Evolutionary conservation across 2,329 filamentous ascomycete species (phyloP).

Genomic region (Pseudogymnoascus sp.): DNA sequence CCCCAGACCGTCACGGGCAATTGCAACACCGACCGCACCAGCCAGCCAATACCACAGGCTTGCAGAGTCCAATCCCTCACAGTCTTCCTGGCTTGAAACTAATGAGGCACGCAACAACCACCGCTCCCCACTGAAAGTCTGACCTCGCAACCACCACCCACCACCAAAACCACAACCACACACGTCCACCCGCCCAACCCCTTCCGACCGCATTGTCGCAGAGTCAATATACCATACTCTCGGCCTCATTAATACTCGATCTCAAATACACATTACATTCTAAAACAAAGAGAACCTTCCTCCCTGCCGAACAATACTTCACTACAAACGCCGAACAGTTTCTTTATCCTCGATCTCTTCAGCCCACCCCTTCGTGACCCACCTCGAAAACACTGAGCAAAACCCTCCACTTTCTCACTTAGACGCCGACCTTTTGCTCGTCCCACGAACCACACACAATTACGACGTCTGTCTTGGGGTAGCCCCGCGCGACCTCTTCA

Average conservation of each 20-base stretch:
- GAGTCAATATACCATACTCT: conserved; percentile 19
- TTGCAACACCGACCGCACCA: neutral
- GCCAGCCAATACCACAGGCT: neutral
- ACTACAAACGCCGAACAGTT: neutral
- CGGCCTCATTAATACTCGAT: conserved; percentile 32
- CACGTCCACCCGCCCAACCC: neutral
- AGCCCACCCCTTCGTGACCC: neutral
- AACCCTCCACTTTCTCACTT: conserved; percentile 26
- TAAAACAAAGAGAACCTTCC: neutral
- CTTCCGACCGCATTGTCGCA: conserved; percentile 21
- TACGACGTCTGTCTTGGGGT: neutral
- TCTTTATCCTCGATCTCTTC: neutral
- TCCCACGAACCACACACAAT: conserved; percentile 7
- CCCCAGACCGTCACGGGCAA: neutral
- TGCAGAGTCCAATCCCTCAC: neutral
- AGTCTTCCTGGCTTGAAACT: neutral
- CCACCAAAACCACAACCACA: neutral
- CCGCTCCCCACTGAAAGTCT: neutral
- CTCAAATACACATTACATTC: conserved; percentile 30
- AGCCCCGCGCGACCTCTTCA: neutral
- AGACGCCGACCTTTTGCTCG: conserved; percentile 17
- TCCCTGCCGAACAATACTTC: neutral
- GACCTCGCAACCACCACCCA: neutral
- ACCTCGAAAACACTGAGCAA: conserved; percentile 2
- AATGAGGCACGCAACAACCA: conserved; percentile 3